phyloP scores from a whole-genome alignment of 129 eudicot species.

The Cynara cardunculus region DNA sequence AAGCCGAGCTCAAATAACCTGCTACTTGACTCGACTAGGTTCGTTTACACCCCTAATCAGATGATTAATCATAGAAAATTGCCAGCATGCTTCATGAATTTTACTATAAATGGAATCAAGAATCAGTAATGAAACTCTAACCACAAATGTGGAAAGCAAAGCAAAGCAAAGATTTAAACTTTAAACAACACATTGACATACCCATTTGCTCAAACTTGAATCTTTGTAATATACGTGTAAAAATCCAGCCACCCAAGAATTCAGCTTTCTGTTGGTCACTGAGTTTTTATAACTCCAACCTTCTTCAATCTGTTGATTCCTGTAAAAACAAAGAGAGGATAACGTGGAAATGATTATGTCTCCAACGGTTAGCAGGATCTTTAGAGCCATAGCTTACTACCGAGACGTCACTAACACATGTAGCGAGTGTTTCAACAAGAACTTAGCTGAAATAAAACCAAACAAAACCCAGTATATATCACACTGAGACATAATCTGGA shows the following conservation, averaged over 20 bases:
- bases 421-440: too few relatives aligned
- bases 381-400: not conserved
- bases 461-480: not conserved
- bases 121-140: not conserved
- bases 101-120: not conserved
- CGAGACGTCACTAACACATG: not conserved
- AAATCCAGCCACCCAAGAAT: not conserved
- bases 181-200: conserved; percentile 6
- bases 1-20: too few relatives aligned
- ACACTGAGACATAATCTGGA: not conserved
- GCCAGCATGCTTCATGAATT: not conserved
- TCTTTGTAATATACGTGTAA: not conserved
- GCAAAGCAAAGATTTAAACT: conserved; percentile 4
- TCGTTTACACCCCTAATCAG: too few relatives aligned
- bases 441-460: too few relatives aligned
- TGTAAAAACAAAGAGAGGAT: conserved; percentile 30
- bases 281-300: conserved; percentile 12
- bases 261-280: not conserved
- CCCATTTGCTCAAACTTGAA: conserved; percentile 19
- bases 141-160: not conserved
- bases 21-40: too few relatives aligned
- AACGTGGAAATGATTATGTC: conserved; percentile 22
- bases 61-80: not conserved
- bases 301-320: conserved; percentile 10
- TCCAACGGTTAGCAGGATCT: conserved; percentile 5